These are phyloP conservation scores for Colletotrichum tabaci DNA, from an alignment of 2,329 filamentous ascomycete species.

Conservation along the genomic window DNA sequence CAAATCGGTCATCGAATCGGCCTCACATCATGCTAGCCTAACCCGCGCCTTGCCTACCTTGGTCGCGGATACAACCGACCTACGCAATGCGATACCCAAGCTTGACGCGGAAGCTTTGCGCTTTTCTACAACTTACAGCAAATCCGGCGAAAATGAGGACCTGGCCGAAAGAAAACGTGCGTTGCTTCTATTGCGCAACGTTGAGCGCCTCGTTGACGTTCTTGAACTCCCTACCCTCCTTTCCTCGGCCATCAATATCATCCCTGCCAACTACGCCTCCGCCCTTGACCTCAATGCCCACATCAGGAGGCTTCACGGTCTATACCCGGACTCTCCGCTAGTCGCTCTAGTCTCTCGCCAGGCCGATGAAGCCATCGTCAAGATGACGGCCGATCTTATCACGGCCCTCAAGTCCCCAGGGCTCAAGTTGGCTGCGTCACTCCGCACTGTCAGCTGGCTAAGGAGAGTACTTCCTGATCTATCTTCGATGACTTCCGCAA, in stretches of 20 bases:
- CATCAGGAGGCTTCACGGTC: slow-evolving; percentile 85
- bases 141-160: slow-evolving; percentile 77
- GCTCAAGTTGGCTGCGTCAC: slow-evolving; percentile 89
- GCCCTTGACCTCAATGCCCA: slow-evolving; percentile 95
- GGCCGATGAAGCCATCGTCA: slow-evolving; percentile 89
- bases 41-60: slow-evolving; percentile 80
- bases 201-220: slow-evolving; percentile 90
- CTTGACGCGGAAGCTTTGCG: slow-evolving; percentile 83
- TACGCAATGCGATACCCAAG: slow-evolving; percentile 81
- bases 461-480: slow-evolving; percentile 89
- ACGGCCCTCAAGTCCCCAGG: slow-evolving; percentile 80
- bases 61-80: slow-evolving; percentile 73
- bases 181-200: slow-evolving; percentile 86
- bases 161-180: slow-evolving; percentile 83
- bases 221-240: slow-evolving; percentile 91
- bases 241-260: slow-evolving; percentile 80
- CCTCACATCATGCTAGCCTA: slow-evolving; percentile 82
- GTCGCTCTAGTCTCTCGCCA: slow-evolving; percentile 81
- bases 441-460: slow-evolving; percentile 93
- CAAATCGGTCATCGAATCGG: slow-evolving; percentile 85
- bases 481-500: slow-evolving; percentile 42
- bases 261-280: slow-evolving; percentile 84
- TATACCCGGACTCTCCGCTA: slow-evolving; percentile 86
- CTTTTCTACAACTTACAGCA: slow-evolving; percentile 89
- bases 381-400: slow-evolving; percentile 89